phyloP scores from a whole-genome alignment of 352 stramenopile genomes.

The Saprolegnia diclina region DNA sequence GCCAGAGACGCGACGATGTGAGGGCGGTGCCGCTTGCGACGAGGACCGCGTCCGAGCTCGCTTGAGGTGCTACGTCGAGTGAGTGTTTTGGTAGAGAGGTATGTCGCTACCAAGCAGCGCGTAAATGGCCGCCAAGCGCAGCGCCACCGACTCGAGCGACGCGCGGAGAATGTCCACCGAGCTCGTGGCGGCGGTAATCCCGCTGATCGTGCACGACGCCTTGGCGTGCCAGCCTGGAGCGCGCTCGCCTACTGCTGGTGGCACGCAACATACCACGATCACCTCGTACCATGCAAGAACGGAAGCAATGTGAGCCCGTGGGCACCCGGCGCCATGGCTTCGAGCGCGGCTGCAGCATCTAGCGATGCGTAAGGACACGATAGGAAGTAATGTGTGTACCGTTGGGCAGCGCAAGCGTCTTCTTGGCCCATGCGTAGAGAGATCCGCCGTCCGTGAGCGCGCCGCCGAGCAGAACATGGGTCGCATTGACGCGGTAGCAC shows the following conservation, averaged over 20 bases:
- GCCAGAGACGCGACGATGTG: constrained; percentile 71
- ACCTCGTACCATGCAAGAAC: constrained; percentile 74
- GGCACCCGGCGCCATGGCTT: constrained; percentile 34
- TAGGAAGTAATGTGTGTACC: constrained; percentile 1
- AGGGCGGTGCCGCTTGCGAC: constrained; percentile 79
- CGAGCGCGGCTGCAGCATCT: neutral
- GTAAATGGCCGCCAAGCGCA: constrained; percentile 83
- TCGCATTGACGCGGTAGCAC: constrained; percentile 88
- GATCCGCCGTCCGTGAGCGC: constrained; percentile 96
- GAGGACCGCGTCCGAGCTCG: constrained; percentile 45
- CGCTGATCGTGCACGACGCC: constrained; percentile 85
- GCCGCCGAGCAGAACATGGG: constrained; percentile 87
- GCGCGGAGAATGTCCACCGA: constrained; percentile 84
- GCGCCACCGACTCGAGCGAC: constrained; percentile 86
- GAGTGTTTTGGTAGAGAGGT: neutral
- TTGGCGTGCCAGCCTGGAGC: constrained; percentile 89
- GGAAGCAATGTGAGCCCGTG: constrained; percentile 86
- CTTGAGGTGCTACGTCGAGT: constrained; percentile 31
- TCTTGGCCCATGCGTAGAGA: constrained; percentile 87
- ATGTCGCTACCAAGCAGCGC: constrained; percentile 58
- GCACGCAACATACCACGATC: neutral
- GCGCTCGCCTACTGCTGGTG: constrained; percentile 51
- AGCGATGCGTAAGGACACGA: neutral
- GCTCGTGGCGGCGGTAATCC: constrained; percentile 88
- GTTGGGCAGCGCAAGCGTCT: constrained; percentile 51